A percentile compares a stretch with the other conserved stretches of the same genome.
phyloP scores from a whole-genome alignment of 73 alveolate species.

The Tetrahymena malaccensis region DNA sequence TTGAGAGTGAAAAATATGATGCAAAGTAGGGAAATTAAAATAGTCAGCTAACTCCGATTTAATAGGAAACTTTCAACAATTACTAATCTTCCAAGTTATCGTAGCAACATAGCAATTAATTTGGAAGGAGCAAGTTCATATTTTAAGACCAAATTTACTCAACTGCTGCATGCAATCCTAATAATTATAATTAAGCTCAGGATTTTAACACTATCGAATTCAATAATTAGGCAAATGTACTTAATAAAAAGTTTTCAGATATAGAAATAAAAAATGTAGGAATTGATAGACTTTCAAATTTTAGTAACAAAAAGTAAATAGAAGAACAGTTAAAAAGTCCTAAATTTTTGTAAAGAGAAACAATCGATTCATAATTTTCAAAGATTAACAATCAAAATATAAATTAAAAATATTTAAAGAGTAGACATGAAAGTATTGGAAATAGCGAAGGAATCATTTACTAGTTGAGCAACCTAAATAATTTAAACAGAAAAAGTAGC shows the following conservation, averaged over 20 bases:
- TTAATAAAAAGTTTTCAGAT: neutral
- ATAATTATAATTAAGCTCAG: neutral
- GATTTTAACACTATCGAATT: neutral
- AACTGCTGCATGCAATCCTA: neutral
- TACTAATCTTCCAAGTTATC: neutral
- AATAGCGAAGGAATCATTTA: neutral
- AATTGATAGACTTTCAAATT: neutral
- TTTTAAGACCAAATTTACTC: neutral
- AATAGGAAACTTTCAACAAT: neutral
- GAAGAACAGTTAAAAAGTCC: neutral
- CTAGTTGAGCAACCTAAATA: neutral
- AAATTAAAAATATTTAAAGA: neutral
- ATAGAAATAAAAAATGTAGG: neutral
- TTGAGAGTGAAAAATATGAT: neutral
- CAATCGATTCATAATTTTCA: neutral
- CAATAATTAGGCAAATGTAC: neutral
- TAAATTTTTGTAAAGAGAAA: neutral
- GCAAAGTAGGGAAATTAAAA: neutral
- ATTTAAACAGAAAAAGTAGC: neutral
- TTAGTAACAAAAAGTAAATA: neutral
- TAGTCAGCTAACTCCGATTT: neutral
- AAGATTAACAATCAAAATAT: neutral
- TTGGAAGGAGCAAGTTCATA: neutral
- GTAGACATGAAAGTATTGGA: neutral
- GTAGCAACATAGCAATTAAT: neutral